These are phyloP conservation scores for Scedosporium dehoogii DNA, from an alignment of 2,329 filamentous ascomycete genomes.

Conservation along the genomic window DNA sequence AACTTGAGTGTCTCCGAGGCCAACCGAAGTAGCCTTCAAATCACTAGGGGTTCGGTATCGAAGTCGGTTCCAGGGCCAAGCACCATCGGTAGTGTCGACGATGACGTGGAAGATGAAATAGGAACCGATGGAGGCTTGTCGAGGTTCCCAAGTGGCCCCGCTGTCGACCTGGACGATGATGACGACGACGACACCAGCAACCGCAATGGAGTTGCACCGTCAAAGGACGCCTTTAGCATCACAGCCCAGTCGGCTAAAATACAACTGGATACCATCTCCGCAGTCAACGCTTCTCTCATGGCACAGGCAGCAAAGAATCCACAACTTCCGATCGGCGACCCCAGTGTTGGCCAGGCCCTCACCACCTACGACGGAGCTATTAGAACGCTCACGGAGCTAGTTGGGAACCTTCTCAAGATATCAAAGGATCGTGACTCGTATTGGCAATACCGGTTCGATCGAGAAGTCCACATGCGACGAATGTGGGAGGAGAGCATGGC, in stretches of 20 bases:
- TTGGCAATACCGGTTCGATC: constrained; percentile 91
- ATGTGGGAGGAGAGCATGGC: constrained; percentile 99
- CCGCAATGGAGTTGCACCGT: constrained; percentile 61
- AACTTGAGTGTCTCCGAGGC: constrained; percentile 39
- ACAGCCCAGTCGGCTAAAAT: constrained; percentile 90
- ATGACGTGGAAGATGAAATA: constrained; percentile 41
- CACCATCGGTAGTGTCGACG: constrained; percentile 38
- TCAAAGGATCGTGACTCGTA: constrained; percentile 89
- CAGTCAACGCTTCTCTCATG: constrained; percentile 75
- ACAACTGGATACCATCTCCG: constrained; percentile 81
- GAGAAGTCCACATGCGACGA: constrained; percentile 80
- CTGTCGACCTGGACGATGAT: constrained; percentile 35
- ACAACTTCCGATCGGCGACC: constrained; percentile 62
- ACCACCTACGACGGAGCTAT: constrained; percentile 84
- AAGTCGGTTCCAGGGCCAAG: constrained; percentile 24
- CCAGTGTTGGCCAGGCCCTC: constrained; percentile 66
- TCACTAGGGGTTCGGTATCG: constrained; percentile 21
- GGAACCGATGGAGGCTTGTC: constrained; percentile 33
- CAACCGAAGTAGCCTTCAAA: constrained; percentile 32
- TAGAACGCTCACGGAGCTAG: constrained; percentile 71
- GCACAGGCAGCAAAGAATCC: constrained; percentile 56
- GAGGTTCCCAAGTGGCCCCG: constrained; percentile 24
- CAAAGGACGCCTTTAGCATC: constrained; percentile 92
- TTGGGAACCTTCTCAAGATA: constrained; percentile 83
- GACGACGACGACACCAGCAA: constrained; percentile 70